These are phyloP conservation scores for Pseudozyma flocculosa DNA, from an alignment of 1,284 basidiomycete genomes.

Conservation along the genomic window DNA sequence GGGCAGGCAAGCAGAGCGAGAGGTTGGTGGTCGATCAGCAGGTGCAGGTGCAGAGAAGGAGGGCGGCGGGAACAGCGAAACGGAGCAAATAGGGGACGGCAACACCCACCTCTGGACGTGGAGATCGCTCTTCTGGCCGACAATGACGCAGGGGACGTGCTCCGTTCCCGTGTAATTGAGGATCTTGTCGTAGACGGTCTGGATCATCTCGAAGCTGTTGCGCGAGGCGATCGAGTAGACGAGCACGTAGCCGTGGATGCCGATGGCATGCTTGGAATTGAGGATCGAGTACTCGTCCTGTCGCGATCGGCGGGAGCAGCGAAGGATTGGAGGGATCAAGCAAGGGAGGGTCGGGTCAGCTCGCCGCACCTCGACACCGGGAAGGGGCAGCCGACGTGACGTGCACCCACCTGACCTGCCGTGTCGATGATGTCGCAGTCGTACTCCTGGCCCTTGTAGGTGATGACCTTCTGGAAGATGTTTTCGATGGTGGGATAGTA, in stretches of 20 bases:
- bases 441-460: slow-evolving; percentile 80
- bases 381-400: not conserved
- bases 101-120: slow-evolving; percentile 69
- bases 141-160: slow-evolving; percentile 90
- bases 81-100: no score
- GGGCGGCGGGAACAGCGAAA: no score
- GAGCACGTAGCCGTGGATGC: slow-evolving; percentile 80
- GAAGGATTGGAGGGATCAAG: no score
- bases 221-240: slow-evolving; percentile 93
- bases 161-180: slow-evolving; percentile 87
- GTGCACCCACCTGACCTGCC: slow-evolving; percentile 71
- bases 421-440: slow-evolving; percentile 98
- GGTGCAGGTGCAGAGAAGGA: no score
- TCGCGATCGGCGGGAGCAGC: no score
- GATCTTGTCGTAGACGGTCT: slow-evolving; percentile 96
- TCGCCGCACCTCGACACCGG: no score
- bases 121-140: slow-evolving; percentile 91
- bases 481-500: slow-evolving; percentile 96
- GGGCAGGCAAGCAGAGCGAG: not conserved
- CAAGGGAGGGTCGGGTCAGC: no score
- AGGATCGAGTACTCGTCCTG: slow-evolving; percentile 85
- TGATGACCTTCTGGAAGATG: slow-evolving; percentile 80
- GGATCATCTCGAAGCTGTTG: slow-evolving; percentile 93
- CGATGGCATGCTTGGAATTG: slow-evolving; percentile 76
- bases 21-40: no score